A percentile compares a stretch with the other conserved stretches of the same genome.
Evolutionary conservation across 2,329 filamentous ascomycete genomes (phyloP).

Genomic region (Cladorrhinum sp.): DNA sequence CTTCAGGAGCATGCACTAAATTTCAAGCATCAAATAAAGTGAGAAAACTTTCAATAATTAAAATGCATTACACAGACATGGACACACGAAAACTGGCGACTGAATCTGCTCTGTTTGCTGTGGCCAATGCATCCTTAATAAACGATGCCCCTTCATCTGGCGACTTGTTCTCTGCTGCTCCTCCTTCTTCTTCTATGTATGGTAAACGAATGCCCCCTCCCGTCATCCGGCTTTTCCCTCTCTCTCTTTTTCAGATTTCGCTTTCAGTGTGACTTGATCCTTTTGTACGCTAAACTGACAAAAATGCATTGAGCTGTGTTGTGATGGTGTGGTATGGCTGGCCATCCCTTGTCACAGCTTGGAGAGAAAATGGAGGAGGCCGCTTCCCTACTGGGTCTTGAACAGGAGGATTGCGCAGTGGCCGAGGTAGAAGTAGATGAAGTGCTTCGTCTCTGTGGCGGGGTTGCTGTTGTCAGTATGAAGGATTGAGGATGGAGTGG

Average conservation of each 20-base stretch:
- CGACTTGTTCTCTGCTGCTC: neutral
- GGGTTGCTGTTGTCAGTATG: conserved; percentile 8
- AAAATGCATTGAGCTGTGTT: neutral
- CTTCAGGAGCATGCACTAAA: too few relatives aligned
- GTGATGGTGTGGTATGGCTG: neutral
- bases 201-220: neutral
- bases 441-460: conserved; percentile 91
- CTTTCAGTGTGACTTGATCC: neutral
- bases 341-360: conserved; percentile 17
- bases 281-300: neutral
- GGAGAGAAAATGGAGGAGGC: conserved; percentile 29
- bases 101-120: neutral
- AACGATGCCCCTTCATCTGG: neutral
- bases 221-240: neutral
- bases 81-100: neutral
- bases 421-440: conserved; percentile 99
- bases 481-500: neutral
- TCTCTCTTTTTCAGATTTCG: neutral
- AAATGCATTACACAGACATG: too few relatives aligned
- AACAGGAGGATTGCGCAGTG: conserved; percentile 98
- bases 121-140: neutral
- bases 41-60: too few relatives aligned
- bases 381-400: conserved; percentile 79
- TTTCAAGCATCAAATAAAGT: too few relatives aligned
- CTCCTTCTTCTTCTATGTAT: too few relatives aligned